phyloP scores from a whole-genome alignment of 495 filamentous ascomycete genomes.

The Penicillium simplicissimum region DNA sequence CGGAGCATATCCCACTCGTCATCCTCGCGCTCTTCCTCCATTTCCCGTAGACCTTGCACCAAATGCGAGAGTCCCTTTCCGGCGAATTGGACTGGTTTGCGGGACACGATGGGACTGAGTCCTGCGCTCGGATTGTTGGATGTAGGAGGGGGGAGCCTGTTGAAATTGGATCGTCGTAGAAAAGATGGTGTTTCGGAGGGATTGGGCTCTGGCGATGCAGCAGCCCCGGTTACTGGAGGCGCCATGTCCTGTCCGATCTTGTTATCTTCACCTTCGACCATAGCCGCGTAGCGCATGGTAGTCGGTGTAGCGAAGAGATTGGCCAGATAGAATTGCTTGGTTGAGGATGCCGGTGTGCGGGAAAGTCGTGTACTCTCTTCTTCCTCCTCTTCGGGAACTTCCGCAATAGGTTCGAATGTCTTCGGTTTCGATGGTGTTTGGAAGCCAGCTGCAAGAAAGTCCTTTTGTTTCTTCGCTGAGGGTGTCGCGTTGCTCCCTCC shows the following conservation, averaged over 20 bases:
- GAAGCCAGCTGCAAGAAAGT: conserved; percentile 32
- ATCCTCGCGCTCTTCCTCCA: conserved; percentile 74
- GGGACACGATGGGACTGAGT: conserved; percentile 49
- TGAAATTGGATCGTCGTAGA: conserved; percentile 57
- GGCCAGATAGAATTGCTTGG: conserved; percentile 62
- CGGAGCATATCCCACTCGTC: conserved; percentile 81
- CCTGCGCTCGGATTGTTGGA: conserved; percentile 19
- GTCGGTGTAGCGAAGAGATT: conserved; percentile 65
- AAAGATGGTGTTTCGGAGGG: conserved; percentile 68
- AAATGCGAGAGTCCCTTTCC: conserved; percentile 76
- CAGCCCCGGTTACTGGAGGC: conserved; percentile 16
- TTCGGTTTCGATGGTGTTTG: conserved; percentile 45
- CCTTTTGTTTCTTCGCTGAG: conserved; percentile 34
- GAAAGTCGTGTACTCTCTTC: conserved; percentile 41
- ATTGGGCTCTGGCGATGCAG: conserved; percentile 18
- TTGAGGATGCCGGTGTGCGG: conserved; percentile 63
- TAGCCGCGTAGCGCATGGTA: conserved; percentile 46
- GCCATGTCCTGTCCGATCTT: conserved; percentile 25
- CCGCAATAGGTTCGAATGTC: conserved; percentile 32
- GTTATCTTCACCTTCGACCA: conserved; percentile 37
- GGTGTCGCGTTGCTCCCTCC: conserved; percentile 50
- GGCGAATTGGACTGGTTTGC: conserved; percentile 63
- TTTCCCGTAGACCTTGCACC: conserved; percentile 71
- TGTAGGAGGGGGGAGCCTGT: conserved; percentile 25
- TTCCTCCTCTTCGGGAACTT: conserved; percentile 35